phyloP scores from a whole-genome alignment of 129 eudicot species.

The Centella asiatica region DNA sequence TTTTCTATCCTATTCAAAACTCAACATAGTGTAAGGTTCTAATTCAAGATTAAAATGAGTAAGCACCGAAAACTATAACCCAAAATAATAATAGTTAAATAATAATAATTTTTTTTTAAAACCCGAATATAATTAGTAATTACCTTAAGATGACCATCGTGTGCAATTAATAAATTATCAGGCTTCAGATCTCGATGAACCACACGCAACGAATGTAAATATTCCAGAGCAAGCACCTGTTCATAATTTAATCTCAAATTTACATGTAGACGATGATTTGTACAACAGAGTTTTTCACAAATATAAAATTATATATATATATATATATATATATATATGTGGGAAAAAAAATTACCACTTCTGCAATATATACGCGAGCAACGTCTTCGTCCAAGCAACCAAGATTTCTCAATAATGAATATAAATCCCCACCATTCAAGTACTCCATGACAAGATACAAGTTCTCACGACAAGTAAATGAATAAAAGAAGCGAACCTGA shows the following conservation, averaged over 20 bases:
- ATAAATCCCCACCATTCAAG: constrained; percentile 91
- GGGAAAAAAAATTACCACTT: too few species aligned
- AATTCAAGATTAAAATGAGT: too few species aligned
- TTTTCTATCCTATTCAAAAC: too few species aligned
- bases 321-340: too few species aligned
- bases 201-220: constrained; percentile 79
- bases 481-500: constrained; percentile 95
- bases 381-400: constrained; percentile 98
- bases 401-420: constrained; percentile 83
- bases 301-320: constrained; percentile 18
- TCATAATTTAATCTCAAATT: constrained; percentile 14
- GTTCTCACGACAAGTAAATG: constrained; percentile 94
- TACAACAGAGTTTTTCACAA: not conserved
- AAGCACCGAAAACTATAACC: too few species aligned
- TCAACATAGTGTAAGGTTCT: too few species aligned
- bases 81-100: too few species aligned
- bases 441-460: constrained; percentile 97
- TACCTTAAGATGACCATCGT: constrained; percentile 98
- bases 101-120: not conserved
- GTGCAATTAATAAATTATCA: constrained; percentile 92
- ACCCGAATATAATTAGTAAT: not conserved
- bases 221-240: constrained; percentile 97
- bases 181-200: constrained; percentile 99
- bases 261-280: not conserved
- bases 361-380: constrained; percentile 92